A percentile compares a stretch with the other conserved stretches of the same genome.
Evolutionary conservation across 805 yeast species (phyloP).

Genomic region (Candida vaughaniae): DNA sequence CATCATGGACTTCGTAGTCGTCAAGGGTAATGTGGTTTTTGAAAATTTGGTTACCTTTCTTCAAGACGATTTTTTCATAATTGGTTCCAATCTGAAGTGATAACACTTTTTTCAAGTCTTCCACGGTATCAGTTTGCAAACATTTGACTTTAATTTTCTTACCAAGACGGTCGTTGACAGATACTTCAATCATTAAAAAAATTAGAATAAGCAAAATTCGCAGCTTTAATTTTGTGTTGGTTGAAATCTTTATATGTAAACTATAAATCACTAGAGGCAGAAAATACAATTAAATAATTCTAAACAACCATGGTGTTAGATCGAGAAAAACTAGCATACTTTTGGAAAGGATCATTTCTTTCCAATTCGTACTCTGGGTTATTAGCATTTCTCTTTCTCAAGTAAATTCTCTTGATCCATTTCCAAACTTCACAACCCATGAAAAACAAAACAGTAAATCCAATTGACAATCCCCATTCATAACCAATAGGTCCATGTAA

Average conservation of each 20-base stretch:
- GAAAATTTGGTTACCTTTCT: slow-evolving; percentile 79
- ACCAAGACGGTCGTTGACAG: slow-evolving; percentile 63
- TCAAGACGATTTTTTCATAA: slow-evolving; percentile 63
- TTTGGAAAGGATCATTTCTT: slow-evolving; percentile 59
- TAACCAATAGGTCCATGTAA: slow-evolving; percentile 67
- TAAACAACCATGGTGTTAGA: slow-evolving; percentile 2
- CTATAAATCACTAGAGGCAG: background rate
- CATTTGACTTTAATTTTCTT: slow-evolving; percentile 88
- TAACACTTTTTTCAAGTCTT: slow-evolving; percentile 83
- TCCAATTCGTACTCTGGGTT: slow-evolving; percentile 68
- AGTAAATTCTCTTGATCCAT: slow-evolving; percentile 57
- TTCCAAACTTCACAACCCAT: slow-evolving; percentile 67
- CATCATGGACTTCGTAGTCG: slow-evolving; percentile 94
- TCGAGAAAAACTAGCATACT: slow-evolving; percentile 58
- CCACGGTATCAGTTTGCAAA: slow-evolving; percentile 77
- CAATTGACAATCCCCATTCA: slow-evolving; percentile 80
- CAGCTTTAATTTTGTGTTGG: no score
- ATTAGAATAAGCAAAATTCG: background rate
- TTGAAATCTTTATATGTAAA: no score
- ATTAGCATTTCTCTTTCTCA: slow-evolving; percentile 39
- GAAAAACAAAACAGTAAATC: slow-evolving; percentile 56
- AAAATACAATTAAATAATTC: background rate
- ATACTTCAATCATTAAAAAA: slow-evolving; percentile 37
- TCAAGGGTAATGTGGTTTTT: slow-evolving; percentile 89
- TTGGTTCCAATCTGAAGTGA: slow-evolving; percentile 81